Base-by-base conservation (phyloP, 257 asterid species). In the Solanum pimpinellifolium region DNA sequence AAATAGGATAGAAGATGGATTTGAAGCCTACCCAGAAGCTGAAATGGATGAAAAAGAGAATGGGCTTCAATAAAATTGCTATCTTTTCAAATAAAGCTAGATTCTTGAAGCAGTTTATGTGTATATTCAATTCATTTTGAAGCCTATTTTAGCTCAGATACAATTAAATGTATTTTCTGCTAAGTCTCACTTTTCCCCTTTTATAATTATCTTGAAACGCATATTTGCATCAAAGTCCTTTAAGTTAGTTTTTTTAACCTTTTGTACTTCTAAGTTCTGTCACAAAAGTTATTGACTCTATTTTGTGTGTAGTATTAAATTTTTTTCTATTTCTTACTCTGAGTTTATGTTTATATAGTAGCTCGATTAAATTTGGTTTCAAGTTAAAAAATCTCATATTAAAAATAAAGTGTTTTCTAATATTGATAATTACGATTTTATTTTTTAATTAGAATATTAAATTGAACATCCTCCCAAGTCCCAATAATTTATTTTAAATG, bases 1-100 rank as follows among this genome's bases (percentile, higher is more conserved):
- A 73, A 31, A 59, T 4, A 41, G 13, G 11, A 46, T 15, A 62
- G 84, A 83, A 88, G 9, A 33, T 31, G 47, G 88, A 74, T 65
- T 77, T 9, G 44, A 68, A 86, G 76, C 86, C 37, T 87, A 89
- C 90, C 90, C 35, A 29, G 84, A 66, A 78, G 87, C 87, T 73
- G 11, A 86, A 74, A 74, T 49, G 11, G 86, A 33, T 35, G 75
- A 77, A 81, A 83, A 82, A n/a, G 69, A 47, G 70, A 15, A 88
- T 86, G 65, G 65, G 85, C 86, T 83, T 89, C 88, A 18, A 66
- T n/a, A n/a, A 87, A 81, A 68, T 59, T 29, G 66, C 74, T 42
- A 87, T 66, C 46, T 46, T 59, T 42, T 11, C 85, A 37, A 74
- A 89, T 29, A 66, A 35, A 70, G 68, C 73, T 31, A 86, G 88